Percentiles rank a stretch among this genome's conserved stretches.
phyloP scores from a whole-genome alignment of 225 moss, liverwort and hornwort genomes.

The Climacium dendroides region DNA sequence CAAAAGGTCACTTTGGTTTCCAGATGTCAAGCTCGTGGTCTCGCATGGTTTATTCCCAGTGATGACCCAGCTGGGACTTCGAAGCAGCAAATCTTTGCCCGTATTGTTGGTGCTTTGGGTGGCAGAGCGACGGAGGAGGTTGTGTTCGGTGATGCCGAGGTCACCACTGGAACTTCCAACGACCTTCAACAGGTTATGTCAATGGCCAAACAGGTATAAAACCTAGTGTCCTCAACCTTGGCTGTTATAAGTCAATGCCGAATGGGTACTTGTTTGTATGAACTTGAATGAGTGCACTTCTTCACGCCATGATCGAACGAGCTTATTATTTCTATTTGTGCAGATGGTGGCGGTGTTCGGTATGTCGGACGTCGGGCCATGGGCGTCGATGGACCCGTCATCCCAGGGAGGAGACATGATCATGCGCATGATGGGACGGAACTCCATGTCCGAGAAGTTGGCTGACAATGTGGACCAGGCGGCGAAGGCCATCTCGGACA shows the following conservation, averaged over 20 bases:
- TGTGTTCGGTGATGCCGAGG: slow-evolving; percentile 74
- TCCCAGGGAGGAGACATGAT: slow-evolving; percentile 93
- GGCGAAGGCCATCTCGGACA: slow-evolving; percentile 77
- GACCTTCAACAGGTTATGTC: slow-evolving; percentile 85
- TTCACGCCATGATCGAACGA: background rate
- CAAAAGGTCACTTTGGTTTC: slow-evolving; percentile 84
- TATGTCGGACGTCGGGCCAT: slow-evolving; percentile 92
- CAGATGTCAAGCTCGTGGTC: slow-evolving; percentile 78
- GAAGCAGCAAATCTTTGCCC: slow-evolving; percentile 86
- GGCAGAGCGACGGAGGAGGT: slow-evolving; percentile 85
- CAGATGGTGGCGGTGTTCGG: slow-evolving; percentile 99
- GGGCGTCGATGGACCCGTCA: slow-evolving; percentile 91
- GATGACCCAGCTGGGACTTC: slow-evolving; percentile 78
- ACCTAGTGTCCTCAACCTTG: background rate
- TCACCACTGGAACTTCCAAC: slow-evolving; percentile 76
- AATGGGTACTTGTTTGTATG: background rate
- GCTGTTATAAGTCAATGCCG: background rate
- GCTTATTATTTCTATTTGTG: background rate
- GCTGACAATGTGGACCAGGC: slow-evolving; percentile 82
- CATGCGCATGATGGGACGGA: slow-evolving; percentile 96
- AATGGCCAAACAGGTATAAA: slow-evolving; percentile 84
- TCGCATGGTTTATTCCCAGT: slow-evolving; percentile 88
- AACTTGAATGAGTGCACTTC: background rate
- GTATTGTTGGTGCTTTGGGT: slow-evolving; percentile 77
- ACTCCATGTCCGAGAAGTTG: slow-evolving; percentile 92